phyloP scores from a whole-genome alignment of 192 early-diverging fungal species.

The Globomyces pollinis-pini region DNA sequence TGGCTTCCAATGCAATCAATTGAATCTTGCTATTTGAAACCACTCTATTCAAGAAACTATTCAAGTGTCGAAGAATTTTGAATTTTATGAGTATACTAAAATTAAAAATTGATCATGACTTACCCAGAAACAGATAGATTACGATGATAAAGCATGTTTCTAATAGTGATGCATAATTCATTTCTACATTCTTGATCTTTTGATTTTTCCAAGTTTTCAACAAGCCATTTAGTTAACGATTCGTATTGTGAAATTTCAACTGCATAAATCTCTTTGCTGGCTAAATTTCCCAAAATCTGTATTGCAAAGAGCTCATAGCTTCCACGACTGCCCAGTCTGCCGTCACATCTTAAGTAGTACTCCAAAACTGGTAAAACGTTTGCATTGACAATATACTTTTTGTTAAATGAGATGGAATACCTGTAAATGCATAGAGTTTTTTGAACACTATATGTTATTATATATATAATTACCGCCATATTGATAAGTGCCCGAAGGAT shows the following conservation, averaged over 20 bases:
- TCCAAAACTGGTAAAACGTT: neutral
- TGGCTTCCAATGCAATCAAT: neutral
- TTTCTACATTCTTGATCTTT: neutral
- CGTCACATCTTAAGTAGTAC: neutral
- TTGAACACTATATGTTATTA: too few relatives aligned
- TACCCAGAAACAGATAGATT: neutral
- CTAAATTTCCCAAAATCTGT: constrained; percentile 7
- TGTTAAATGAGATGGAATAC: neutral
- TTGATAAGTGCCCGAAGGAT: constrained; percentile 9
- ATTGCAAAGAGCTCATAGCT: constrained; percentile 3
- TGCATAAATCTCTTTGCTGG: neutral
- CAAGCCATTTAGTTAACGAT: neutral
- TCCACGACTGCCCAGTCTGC: neutral
- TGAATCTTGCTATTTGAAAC: neutral
- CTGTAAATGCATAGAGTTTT: constrained; percentile 1
- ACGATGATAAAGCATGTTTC: constrained; percentile 1
- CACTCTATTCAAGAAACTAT: neutral
- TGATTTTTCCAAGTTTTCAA: neutral
- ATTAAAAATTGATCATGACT: neutral
- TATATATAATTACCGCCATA: too few relatives aligned
- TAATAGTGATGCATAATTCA: neutral
- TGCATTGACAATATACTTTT: constrained; percentile 2
- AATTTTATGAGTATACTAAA: neutral
- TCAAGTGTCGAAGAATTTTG: neutral
- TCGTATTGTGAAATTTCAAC: neutral